Conservation (phyloP, 345 rosid species). For the Hirschfeldia incana region DNA sequence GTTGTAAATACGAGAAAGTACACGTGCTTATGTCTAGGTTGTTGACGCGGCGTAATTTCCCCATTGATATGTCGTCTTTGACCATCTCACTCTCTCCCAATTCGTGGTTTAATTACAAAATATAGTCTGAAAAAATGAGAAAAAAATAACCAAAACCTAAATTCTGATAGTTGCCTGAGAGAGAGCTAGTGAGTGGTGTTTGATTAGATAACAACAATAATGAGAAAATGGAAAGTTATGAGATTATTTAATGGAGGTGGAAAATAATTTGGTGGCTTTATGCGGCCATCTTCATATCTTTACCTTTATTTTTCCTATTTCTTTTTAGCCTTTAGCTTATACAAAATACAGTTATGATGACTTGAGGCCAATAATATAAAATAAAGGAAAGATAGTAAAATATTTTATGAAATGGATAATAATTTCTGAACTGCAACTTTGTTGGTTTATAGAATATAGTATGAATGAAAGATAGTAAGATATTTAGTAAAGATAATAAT, state of each 20-base stretch:
- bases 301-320: not conserved
- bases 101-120: conserved; percentile 11
- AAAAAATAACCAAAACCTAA: conserved; percentile 22
- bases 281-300: conserved; percentile 21
- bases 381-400: not conserved
- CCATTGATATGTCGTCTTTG: conserved; percentile 37
- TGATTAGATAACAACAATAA: conserved; percentile 33
- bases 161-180: conserved; percentile 1
- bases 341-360: not conserved
- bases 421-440: not conserved
- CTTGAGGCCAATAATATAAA: not conserved
- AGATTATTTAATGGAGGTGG: conserved; percentile 20
- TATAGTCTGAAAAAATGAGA: not conserved
- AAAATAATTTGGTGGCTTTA: conserved; percentile 28
- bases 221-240: conserved; percentile 14
- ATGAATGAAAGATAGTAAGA: not conserved
- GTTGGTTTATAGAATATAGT: not conserved
- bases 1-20: conserved; percentile 27
- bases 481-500: no score
- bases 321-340: not conserved
- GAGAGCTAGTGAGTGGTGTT: conserved; percentile 35
- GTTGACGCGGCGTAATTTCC: conserved; percentile 45
- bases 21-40: conserved; percentile 61
- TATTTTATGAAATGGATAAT: not conserved
- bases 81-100: conserved; percentile 32